Conservation (phyloP, 2,329 filamentous ascomycete genomes). For the Colletotrichum sp. region DNA sequence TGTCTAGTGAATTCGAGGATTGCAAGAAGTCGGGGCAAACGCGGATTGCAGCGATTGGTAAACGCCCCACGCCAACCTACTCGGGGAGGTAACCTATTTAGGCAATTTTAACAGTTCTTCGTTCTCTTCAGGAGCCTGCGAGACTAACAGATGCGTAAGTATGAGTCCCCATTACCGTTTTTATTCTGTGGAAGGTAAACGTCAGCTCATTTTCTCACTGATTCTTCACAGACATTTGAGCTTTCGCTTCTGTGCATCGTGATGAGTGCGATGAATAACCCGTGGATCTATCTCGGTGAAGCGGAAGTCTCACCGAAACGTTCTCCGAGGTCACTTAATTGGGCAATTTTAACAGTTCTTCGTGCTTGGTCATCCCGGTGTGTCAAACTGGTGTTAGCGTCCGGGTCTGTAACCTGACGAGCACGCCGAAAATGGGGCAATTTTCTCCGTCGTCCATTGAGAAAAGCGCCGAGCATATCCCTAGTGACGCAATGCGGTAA, state of each 20-base stretch:
- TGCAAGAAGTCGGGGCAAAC: no score
- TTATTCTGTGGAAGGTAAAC: fast-evolving
- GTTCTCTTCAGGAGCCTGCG: not conserved
- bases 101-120: not conserved
- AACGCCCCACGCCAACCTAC: not conserved
- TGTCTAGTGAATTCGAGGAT: no score
- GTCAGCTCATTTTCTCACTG: not conserved
- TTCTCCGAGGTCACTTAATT: not conserved
- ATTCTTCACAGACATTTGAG: not conserved
- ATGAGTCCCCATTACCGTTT: not conserved
- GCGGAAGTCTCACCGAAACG: not conserved
- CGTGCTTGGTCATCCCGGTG: not conserved
- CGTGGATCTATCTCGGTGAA: no score
- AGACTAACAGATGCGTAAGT: not conserved
- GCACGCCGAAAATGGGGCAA: conserved; percentile 6
- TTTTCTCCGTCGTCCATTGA: conserved; percentile 12
- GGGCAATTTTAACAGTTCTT: conserved; percentile 15
- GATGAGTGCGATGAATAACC: not conserved
- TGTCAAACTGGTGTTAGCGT: conserved; percentile 6
- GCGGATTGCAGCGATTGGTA: no score
- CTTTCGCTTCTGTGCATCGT: not conserved
- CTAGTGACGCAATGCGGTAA: conserved; percentile 17
- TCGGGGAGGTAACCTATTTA: not conserved
- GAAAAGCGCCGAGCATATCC: conserved; percentile 16
- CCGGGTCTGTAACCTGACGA: not conserved